Conservation (phyloP, 345 rosid species). For the Pistacia integerrima region DNA sequence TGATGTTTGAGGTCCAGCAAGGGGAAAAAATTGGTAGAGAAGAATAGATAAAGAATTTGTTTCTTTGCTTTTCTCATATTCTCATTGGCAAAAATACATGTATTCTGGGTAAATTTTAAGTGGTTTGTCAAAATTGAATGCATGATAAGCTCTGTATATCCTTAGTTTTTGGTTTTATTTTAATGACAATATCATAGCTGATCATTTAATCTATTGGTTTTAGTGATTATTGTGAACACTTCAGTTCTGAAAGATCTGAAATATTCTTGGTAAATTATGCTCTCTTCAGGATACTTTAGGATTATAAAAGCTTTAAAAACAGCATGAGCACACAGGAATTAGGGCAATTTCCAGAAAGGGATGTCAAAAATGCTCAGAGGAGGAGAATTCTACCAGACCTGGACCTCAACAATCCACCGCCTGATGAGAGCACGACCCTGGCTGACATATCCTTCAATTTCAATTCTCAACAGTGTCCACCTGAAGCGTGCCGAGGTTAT, state of each 20-base stretch:
- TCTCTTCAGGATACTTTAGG: background rate
- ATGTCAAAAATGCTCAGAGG: background rate
- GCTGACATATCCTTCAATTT: background rate
- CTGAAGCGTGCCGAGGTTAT: constrained; percentile 3
- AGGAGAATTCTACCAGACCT: constrained; percentile 15
- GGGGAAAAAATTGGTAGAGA: background rate
- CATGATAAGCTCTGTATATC: background rate
- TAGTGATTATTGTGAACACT: background rate
- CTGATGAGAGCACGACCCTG: background rate
- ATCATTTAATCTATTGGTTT: background rate
- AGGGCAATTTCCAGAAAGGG: constrained; percentile 8
- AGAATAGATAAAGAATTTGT: background rate
- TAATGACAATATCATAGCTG: no score
- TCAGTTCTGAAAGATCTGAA: background rate
- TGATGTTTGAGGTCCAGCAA: background rate
- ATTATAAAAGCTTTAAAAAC: background rate
- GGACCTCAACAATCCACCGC: constrained; percentile 25
- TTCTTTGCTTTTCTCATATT: no score
- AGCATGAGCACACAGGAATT: constrained; percentile 14
- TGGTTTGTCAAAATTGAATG: background rate
- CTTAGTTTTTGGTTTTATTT: background rate
- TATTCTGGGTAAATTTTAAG: background rate
- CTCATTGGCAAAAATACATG: background rate
- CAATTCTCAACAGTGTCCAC: constrained; percentile 14
- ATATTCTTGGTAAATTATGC: background rate